These are phyloP conservation scores for Bromus sterilis DNA, from an alignment of 176 grass and related monocot species.

Conservation along the genomic window DNA sequence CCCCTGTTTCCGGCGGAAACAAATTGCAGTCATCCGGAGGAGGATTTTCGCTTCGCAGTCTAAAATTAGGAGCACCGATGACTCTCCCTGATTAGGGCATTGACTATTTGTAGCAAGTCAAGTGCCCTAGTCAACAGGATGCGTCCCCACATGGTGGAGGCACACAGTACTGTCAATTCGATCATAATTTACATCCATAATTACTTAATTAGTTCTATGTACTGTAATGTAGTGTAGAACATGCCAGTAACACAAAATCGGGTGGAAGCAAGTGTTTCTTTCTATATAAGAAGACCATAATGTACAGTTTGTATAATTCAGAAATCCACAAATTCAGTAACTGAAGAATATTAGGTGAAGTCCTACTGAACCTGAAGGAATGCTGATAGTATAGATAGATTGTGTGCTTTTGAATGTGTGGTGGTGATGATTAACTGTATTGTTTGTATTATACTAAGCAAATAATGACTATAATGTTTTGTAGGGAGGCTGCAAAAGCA, in stretches of 20 bases:
- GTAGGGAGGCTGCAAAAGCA: slow-evolving; percentile 71
- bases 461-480: background rate
- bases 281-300: background rate
- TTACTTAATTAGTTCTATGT: background rate
- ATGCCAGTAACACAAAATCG: background rate
- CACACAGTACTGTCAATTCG: background rate
- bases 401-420: background rate
- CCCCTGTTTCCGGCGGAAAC: background rate
- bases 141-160: background rate
- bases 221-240: background rate
- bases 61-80: background rate
- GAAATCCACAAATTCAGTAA: background rate
- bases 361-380: background rate
- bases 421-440: background rate
- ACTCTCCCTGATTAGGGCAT: background rate
- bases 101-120: background rate
- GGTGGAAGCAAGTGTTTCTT: background rate
- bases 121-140: background rate
- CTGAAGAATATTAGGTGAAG: background rate
- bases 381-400: background rate
- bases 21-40: background rate
- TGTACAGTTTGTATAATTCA: background rate
- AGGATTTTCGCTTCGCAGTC: background rate
- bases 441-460: background rate
- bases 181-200: background rate